Evolutionary conservation across 257 asterid species (phyloP), one percentile per base, ranked within the genome.

Genomic region (Scutellaria minor): DNA sequence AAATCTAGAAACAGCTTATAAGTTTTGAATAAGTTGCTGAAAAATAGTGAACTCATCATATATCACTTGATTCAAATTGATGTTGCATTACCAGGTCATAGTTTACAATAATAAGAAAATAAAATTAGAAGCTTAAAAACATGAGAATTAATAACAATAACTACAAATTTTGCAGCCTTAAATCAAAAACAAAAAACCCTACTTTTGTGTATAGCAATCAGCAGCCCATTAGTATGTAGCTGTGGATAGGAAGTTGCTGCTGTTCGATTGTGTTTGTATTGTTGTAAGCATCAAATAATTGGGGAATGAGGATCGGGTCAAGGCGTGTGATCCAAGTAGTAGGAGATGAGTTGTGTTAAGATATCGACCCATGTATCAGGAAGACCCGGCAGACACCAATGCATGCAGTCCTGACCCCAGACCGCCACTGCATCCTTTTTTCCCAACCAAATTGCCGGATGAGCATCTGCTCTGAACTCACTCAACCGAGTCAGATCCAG

Each of bases 321-420:
- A 11, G 77, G 66, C 20, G 44, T 83, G 57, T 71, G 37, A 4
- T 31, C 87, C 81, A 89, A 58, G 80, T 83, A 78, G 61, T 80
- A 78, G 31, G 68, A 70, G 71, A 91, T 85, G 47, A 88, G 84
- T 72, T 79, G 95, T 0, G 95, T 69, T 77, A 94, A 79, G 74
- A 94, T 88, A 81, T 94, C 97, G 13, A 89, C 95, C 99, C 99
- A 94, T 10, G 97, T 94, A 80, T 94, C 99, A 0, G 97, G 99
- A 66, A 91, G 87, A 11, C 99, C 99, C 0, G 99, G 99, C 42
- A 94, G 84, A 86, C 99, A 91, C 99, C 99, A 91, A 62, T 94
- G 99, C 97, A 91, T 89, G 82, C 99, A 94, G 81, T 94, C 99
- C 72, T 91, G 96, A 63, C 97, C 97, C 97, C 97, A 94, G 45